phyloP scores from a whole-genome alignment of 192 early-diverging fungal genomes.

The Entrophospora sp. region DNA sequence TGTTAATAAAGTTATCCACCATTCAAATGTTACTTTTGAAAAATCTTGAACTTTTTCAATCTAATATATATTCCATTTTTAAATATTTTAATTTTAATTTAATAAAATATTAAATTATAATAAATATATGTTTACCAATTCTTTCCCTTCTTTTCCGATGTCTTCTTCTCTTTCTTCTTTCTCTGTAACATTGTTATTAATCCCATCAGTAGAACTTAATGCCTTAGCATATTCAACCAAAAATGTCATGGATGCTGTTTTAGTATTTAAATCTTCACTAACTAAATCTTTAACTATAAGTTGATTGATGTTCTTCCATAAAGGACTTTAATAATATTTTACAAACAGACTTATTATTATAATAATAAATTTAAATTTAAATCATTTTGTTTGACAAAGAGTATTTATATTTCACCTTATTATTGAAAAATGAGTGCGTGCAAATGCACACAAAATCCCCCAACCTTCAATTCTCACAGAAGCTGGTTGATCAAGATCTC shows the following conservation, averaged over 20 bases:
- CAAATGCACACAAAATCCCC: constrained; percentile 28
- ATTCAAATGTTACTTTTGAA: constrained; percentile 16
- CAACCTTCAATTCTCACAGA: constrained; percentile 31
- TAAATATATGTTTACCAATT: too few species aligned
- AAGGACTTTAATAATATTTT: not conserved
- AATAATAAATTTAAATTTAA: too few species aligned
- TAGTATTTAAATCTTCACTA: constrained; percentile 27
- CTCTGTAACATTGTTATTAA: not conserved
- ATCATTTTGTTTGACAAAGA: too few species aligned
- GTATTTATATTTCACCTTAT: not conserved
- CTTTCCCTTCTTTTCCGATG: too few species aligned
- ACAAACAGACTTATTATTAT: too few species aligned
- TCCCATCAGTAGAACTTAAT: not conserved
- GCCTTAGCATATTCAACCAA: constrained; percentile 35
- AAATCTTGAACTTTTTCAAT: not conserved
- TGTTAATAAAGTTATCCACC: constrained; percentile 37
- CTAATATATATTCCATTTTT: not conserved
- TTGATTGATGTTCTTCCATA: constrained; percentile 28
- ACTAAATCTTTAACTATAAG: constrained; percentile 11
- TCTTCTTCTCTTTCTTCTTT: not conserved
- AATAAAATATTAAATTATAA: not conserved
- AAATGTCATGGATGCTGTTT: constrained; percentile 33
- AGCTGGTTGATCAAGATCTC: not conserved
- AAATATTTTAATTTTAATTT: not conserved
- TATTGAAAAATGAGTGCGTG: constrained; percentile 27